phyloP scores from a whole-genome alignment of 805 yeast species.

The Zygosaccharomyces bisporus region DNA sequence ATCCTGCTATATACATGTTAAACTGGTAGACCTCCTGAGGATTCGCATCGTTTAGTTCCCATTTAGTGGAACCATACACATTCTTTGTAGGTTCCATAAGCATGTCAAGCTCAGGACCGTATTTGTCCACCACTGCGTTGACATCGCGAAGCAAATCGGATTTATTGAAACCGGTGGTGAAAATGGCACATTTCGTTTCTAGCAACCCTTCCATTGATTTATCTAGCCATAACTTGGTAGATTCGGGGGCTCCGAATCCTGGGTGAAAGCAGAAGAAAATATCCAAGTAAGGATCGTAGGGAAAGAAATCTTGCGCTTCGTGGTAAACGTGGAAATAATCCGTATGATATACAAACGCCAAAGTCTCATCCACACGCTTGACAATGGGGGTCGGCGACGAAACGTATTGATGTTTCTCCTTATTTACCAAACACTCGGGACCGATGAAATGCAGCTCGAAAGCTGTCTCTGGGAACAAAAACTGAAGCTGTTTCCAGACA shows the following conservation, averaged over 20 bases:
- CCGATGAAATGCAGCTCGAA: slow-evolving; percentile 92
- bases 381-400: slow-evolving; percentile 61
- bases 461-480: slow-evolving; percentile 73
- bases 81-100: slow-evolving; percentile 72
- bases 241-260: slow-evolving; percentile 80
- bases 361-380: slow-evolving; percentile 66
- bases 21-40: slow-evolving; percentile 94
- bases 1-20: slow-evolving; percentile 84
- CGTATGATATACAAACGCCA: slow-evolving; percentile 79
- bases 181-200: slow-evolving; percentile 90
- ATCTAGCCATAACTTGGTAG: slow-evolving; percentile 82
- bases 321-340: slow-evolving; percentile 88
- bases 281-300: slow-evolving; percentile 95
- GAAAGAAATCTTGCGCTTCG: slow-evolving; percentile 91
- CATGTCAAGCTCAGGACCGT: slow-evolving; percentile 72
- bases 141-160: slow-evolving; percentile 67
- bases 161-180: slow-evolving; percentile 85
- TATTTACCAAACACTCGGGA: slow-evolving; percentile 82
- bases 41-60: slow-evolving; percentile 88
- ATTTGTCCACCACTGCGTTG: slow-evolving; percentile 62
- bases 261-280: slow-evolving; percentile 94
- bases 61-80: slow-evolving; percentile 78
- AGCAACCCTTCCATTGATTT: slow-evolving; percentile 80
- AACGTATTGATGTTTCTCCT: slow-evolving; percentile 58
- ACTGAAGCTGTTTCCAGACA: slow-evolving; percentile 91